Evolutionary conservation across 805 yeast species (phyloP).

Genomic region (Saccharomycopsis babjevae): DNA sequence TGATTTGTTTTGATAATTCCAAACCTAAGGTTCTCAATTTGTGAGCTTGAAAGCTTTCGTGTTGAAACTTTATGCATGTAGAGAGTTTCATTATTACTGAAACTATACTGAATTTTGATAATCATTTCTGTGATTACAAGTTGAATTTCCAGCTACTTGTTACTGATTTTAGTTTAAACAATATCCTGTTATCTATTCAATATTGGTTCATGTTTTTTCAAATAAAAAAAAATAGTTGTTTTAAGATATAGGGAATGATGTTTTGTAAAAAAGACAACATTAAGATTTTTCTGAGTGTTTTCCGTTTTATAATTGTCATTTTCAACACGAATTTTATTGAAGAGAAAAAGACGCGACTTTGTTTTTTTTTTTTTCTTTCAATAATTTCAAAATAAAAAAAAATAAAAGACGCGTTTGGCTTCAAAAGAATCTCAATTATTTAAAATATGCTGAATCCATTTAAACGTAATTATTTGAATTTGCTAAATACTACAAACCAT

Average conservation of each 20-base stretch:
- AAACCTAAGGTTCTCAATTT: background rate
- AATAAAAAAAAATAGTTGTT: background rate
- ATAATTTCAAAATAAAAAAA: background rate
- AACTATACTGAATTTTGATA: constrained; percentile 9
- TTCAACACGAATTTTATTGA: background rate
- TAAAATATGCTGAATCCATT: too few species aligned
- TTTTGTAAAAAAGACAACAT: background rate
- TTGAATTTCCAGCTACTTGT: background rate
- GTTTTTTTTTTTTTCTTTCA: background rate
- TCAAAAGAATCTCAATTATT: background rate
- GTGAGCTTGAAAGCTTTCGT: constrained; percentile 1
- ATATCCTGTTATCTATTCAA: too few species aligned
- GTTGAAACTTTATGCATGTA: constrained; percentile 6
- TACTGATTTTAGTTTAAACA: background rate
- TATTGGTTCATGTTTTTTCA: too few species aligned
- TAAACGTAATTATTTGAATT: too few species aligned
- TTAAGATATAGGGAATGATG: background rate
- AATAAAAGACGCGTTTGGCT: background rate
- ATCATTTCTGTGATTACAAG: constrained; percentile 2
- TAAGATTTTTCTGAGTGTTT: background rate
- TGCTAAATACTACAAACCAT: too few species aligned
- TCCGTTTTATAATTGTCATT: background rate
- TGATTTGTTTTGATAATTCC: background rate
- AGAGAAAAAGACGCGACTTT: background rate
- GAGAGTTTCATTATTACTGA: constrained; percentile 7